These are phyloP conservation scores for Kalanchoe fedtschenkoi DNA, from an alignment of 164 flowering plant species.

Conservation along the genomic window DNA sequence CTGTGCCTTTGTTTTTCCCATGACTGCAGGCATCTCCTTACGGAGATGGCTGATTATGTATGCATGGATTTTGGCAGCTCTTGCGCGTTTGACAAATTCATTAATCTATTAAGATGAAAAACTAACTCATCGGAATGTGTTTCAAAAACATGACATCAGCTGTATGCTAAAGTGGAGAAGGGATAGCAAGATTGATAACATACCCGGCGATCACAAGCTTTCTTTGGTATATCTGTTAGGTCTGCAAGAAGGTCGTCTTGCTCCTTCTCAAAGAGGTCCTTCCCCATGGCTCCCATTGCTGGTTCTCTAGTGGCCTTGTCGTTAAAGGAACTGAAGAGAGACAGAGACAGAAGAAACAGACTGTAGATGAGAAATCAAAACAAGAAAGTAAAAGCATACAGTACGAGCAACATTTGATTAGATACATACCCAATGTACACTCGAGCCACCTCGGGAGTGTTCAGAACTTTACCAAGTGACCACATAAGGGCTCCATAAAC, in stretches of 20 bases:
- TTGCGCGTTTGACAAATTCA: constrained; percentile 96
- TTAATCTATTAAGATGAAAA: constrained; percentile 54
- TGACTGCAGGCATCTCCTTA: constrained; percentile 95
- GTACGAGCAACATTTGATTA: background rate
- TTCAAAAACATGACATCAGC: background rate
- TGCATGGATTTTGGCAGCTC: constrained; percentile 98
- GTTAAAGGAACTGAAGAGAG: constrained; percentile 71
- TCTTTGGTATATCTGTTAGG: constrained; percentile 84
- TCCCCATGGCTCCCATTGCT: constrained; percentile 51
- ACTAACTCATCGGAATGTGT: background rate
- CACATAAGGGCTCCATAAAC: constrained; percentile 99
- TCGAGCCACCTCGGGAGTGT: constrained; percentile 86
- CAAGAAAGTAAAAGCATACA: background rate
- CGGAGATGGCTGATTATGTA: constrained; percentile 90
- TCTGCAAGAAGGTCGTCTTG: constrained; percentile 87
- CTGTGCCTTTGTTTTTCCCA: constrained; percentile 91
- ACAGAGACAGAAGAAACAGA: background rate
- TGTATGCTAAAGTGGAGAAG: background rate
- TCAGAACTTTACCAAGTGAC: constrained; percentile 95
- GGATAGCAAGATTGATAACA: constrained; percentile 6
- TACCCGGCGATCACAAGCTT: constrained; percentile 96
- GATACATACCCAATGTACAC: constrained; percentile 88
- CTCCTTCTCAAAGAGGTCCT: constrained; percentile 85
- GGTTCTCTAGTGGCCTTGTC: constrained; percentile 74
- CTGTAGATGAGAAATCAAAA: background rate